Conservation (phyloP, 2,329 filamentous ascomycete species). For the Waltergamsia citrina region DNA sequence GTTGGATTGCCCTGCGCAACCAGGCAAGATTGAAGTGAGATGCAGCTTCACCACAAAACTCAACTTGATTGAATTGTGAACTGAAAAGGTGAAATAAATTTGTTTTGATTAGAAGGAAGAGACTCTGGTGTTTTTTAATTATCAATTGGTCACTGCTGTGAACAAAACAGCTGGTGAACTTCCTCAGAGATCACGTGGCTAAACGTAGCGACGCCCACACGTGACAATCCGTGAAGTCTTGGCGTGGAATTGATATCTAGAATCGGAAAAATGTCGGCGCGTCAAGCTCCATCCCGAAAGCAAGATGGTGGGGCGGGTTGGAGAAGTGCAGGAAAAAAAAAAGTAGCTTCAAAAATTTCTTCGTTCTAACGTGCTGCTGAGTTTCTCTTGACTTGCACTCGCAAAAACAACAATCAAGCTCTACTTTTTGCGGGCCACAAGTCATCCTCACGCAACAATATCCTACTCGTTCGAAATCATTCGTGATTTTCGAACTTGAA, state of each 20-base stretch:
- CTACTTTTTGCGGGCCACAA: neutral
- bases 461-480: neutral
- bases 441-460: neutral
- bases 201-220: neutral
- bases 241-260: no score
- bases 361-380: neutral
- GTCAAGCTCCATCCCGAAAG: neutral
- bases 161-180: neutral
- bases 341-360: slow-evolving; percentile 9
- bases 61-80: neutral
- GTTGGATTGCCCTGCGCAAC: slow-evolving; percentile 29
- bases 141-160: neutral
- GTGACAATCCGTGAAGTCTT: neutral
- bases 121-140: no score
- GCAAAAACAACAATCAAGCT: neutral
- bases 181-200: no score
- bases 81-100: neutral
- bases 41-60: neutral
- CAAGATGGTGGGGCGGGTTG: neutral
- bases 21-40: no score
- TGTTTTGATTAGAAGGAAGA: no score
- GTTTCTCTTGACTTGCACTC: neutral
- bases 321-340: slow-evolving; percentile 9
- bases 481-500: slow-evolving; percentile 9
- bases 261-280: neutral